phyloP scores from a whole-genome alignment of 2,329 filamentous ascomycete genomes.

The Hypoxylon sp. region DNA sequence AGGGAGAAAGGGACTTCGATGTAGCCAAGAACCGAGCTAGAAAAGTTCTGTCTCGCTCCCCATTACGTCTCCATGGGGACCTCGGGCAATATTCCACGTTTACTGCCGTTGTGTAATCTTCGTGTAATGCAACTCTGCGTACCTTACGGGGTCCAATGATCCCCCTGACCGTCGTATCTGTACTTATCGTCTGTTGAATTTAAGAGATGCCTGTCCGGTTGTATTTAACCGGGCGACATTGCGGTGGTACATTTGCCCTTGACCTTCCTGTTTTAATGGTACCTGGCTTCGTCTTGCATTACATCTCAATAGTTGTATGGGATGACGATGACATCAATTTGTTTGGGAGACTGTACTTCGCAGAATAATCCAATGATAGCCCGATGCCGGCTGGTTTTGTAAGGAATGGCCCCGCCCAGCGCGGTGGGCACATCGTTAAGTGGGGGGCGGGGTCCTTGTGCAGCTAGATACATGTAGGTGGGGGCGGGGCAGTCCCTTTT shows the following conservation, averaged over 20 bases:
- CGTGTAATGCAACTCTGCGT: slow-evolving; percentile 37
- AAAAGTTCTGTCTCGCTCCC: slow-evolving; percentile 25
- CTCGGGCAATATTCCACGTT: slow-evolving; percentile 40
- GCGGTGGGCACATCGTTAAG: slow-evolving; percentile 12
- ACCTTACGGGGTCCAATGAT: slow-evolving; percentile 24
- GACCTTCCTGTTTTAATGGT: slow-evolving; percentile 30
- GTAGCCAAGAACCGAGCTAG: slow-evolving; percentile 28
- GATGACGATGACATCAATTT: slow-evolving; percentile 13
- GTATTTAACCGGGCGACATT: slow-evolving; percentile 36
- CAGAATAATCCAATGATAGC: slow-evolving; percentile 33
- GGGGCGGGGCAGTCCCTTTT: slow-evolving; percentile 36
- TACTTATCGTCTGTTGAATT: slow-evolving; percentile 1
- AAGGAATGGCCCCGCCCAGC: slow-evolving; percentile 26
- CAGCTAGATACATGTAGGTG: slow-evolving; percentile 27
- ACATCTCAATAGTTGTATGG: slow-evolving; percentile 5
- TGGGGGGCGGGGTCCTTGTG: slow-evolving; percentile 23
- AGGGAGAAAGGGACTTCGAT: slow-evolving; percentile 27
- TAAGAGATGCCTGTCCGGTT: background rate
- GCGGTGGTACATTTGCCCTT: slow-evolving; percentile 18
- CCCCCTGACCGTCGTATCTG: slow-evolving; percentile 1
- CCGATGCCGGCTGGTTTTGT: slow-evolving; percentile 22
- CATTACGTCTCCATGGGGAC: slow-evolving; percentile 17
- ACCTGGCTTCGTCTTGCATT: slow-evolving; percentile 11
- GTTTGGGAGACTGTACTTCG: slow-evolving; percentile 7
- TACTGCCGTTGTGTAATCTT: slow-evolving; percentile 24